Conservation (phyloP, 2,329 filamentous ascomycete species). For the Lasiodiplodia theobromae region DNA sequence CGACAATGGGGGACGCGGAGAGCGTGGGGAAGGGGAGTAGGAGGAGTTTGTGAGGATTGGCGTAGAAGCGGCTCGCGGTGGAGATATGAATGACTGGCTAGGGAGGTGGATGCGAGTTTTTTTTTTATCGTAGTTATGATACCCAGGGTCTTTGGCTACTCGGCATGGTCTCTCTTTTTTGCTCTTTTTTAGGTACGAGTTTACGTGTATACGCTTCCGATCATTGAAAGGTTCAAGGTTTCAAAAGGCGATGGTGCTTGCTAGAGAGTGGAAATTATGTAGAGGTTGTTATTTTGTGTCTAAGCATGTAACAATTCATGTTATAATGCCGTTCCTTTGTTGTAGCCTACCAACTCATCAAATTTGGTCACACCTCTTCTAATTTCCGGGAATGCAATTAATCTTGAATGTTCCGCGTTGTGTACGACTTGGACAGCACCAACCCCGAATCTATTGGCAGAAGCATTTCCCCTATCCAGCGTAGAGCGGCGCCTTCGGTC, state of each 20-base stretch:
- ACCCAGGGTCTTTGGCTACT: not conserved
- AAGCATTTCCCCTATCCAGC: too few relatives aligned
- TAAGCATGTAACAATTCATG: too few relatives aligned
- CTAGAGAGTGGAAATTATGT: not conserved
- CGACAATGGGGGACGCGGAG: slow-evolving; percentile 1
- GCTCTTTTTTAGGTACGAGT: not conserved
- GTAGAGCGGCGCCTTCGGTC: too few relatives aligned
- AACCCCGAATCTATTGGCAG: too few relatives aligned
- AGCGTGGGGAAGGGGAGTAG: not conserved
- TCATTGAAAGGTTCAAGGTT: not conserved
- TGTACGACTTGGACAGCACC: too few relatives aligned
- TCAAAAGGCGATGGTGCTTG: not conserved
- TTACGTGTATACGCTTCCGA: not conserved
- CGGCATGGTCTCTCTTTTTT: not conserved
- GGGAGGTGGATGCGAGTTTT: not conserved
- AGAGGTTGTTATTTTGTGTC: too few relatives aligned
- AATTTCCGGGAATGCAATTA: too few relatives aligned
- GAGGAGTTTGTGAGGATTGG: not conserved
- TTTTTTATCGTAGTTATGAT: not conserved
- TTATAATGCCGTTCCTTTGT: too few relatives aligned
- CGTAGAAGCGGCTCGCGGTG: not conserved
- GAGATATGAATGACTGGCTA: not conserved
- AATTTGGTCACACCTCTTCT: too few relatives aligned
- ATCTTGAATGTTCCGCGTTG: too few relatives aligned
- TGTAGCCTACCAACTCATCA: too few relatives aligned